Base-by-base conservation (phyloP, 345 rosid species). In the Linum tenue region DNA sequence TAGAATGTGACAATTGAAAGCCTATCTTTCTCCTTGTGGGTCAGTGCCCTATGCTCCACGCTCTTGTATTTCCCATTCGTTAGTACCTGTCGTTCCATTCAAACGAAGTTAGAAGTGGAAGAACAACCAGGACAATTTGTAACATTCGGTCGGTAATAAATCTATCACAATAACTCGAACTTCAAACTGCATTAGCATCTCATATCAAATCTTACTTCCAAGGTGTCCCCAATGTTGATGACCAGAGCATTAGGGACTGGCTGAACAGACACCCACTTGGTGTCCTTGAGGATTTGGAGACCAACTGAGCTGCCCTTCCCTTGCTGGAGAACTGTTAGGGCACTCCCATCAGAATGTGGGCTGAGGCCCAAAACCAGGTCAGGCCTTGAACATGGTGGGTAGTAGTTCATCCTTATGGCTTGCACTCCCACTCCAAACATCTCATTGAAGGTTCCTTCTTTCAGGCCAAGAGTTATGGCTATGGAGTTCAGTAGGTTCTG, bases 291-390 rank as follows among this genome's bases (percentile, higher is more conserved):
- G 73, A 92, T 82, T 71, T 92, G 98, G 59, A 92, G 92, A 22
- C 97, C 97, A 17, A 73, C 89, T 53, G 84, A 75, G 75, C 84
- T 71, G 31, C 81, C 81, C 63, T 79, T 86, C 43, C 76, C 79
- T 69, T 92, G 98, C 77, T 90, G 98, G 72, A 92, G 76, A 41
- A 90, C 96, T 55, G 98, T 88, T 56, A 92, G 81, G 59, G 96
- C 98, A 81, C 98, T 92, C 51, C 98, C 98, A 80, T 92, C 98
- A 43, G 97, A 90, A 78, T 92, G 97, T 57, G 97, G 98, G 65
- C 98, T 92, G 39, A 92, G 87, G 12, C 98, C 98, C 43, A 90
- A 72, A 66, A 92, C 98, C 72, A 90, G 97, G 80, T 92, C 96
- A 53, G 98, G 98, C 69, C 91, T 83, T 67, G 96, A 67, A 78